Base-by-base conservation (phyloP, 2,329 filamentous ascomycete genomes). In the Colletotrichum eremochloae region DNA sequence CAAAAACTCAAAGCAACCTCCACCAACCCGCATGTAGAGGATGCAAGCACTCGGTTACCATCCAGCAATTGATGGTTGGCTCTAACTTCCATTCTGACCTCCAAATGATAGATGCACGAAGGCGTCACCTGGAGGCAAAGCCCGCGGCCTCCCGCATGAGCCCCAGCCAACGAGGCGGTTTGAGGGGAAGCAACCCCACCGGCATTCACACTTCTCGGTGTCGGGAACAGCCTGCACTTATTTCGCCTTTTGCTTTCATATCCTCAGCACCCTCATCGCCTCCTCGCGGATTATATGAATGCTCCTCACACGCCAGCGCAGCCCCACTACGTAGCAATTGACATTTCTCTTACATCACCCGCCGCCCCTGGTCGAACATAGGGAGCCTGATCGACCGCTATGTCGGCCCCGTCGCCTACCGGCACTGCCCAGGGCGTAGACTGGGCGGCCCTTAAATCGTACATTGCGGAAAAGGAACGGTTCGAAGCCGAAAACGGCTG, bases 381-480 rank as follows among this genome's bases (percentile, higher is more conserved):
- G 31, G 31, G 15, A n/a, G 55, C 55, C n/a, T 42, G n/a, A 40
- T 40, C 36, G 36, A 42, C n/a, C 36, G 12, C 42, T 29, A 68
- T 63, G 57, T 42, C 57, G 12, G 36, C 18, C 50, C 31, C 63
- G 3, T 62, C 57, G 24, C 18, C 24, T 14, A 50, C n/a, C 31
- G 33, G 20, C 53, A 14, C 48, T 48, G 56, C 48, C 42, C 67
- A 48, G 9, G 40, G 56, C 55, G 67, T 81, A 20, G 75, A 80
- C 20, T 84, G 81, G 79, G 72, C 74, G n/a, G 77, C 76, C 24
- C 75, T 86, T 64, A 81, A 81, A 62, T 76, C 75, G 20, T 86
- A 82, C 82, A 79, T 85, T 66, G 80, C 81, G 33, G 57, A 78
- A 29, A 83, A 87, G 62, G 83, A 84, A 67, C 76, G 77, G 2